Evolutionary conservation across 306 rosid genomes (phyloP), one percentile per base, ranked within the genome.

Genomic region (Herpetospermum pedunculosum): DNA sequence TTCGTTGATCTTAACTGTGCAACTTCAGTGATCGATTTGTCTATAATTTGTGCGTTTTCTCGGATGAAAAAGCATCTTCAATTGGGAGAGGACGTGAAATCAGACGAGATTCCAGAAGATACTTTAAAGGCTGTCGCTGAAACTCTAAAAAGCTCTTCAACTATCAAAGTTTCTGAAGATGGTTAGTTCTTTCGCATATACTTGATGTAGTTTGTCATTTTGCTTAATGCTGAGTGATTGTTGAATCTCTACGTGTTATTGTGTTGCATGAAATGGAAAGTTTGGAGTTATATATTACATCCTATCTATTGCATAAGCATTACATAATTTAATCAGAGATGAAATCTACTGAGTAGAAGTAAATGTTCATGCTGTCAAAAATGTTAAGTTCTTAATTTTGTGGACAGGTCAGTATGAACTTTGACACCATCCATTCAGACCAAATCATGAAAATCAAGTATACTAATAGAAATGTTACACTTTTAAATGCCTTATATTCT

Each of bases 1-100:
- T 60, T 44, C 28, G 84, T 80, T 82, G 78, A 49, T 64, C 96
- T 91, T 89, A 78, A 91, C 88, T 26, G 72, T 15, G 38, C 47
- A 64, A 52, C 1, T 2, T 30, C 76, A 91, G 96, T 90, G 96
- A 83, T 92, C 68, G 82, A 83, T 79, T 79, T 92, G 90, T 87
- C 90, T 53, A 74, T 92, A 78, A 82, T 92, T 77, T 92, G 98
- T 78, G 81, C 96, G 38, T 92, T 92, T 76, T 57, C 85, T 65
- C 89, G 96, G 78, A 92, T 92, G 98, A 81, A 92, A 71, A 73
- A 37, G 54, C 85, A 90, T 81, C 98, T 92, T 72, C 74, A 76
- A 60, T 81, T 90, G 90, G 92, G 85, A 10, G 23, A 60, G 26
- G 92, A 88, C 15, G 78, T 77, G 16, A 88, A 85, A 80, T 74